Evolutionary conservation across 2,329 filamentous ascomycete species (phyloP).

Genomic region (Fonsecaea erecta): DNA sequence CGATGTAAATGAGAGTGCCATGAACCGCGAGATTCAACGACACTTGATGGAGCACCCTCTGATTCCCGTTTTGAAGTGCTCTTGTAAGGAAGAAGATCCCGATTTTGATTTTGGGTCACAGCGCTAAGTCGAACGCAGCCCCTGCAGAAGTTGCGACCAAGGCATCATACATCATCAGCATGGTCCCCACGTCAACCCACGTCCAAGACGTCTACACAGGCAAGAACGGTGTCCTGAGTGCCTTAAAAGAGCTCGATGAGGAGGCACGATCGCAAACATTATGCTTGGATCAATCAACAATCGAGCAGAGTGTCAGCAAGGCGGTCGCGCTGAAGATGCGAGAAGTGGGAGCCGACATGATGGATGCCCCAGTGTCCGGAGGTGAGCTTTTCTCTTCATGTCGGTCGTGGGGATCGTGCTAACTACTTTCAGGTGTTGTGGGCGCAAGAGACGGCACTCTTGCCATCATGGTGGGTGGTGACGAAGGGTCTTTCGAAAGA

Average conservation of each 20-base stretch:
- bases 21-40: conserved; percentile 6
- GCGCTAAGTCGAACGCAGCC: background rate
- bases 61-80: background rate
- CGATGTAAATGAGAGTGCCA: background rate
- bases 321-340: conserved; percentile 10
- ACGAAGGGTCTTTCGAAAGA: conserved; percentile 4
- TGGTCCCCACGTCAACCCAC: conserved; percentile 9
- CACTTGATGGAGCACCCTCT: conserved; percentile 1
- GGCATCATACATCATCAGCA: conserved; percentile 10
- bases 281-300: conserved; percentile 13
- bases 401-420: background rate
- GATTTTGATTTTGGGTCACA: background rate
- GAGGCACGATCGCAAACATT: conserved; percentile 7
- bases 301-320: conserved; percentile 16
- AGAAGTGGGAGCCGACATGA: conserved; percentile 15
- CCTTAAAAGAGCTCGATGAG: conserved; percentile 5
- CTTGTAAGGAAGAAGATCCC: conserved; percentile 3
- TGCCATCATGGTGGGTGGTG: conserved; percentile 12
- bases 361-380: conserved; percentile 13
- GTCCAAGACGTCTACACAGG: conserved; percentile 12
- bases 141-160: conserved; percentile 6
- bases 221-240: conserved; percentile 10
- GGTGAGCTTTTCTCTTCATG: background rate
- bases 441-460: conserved; percentile 13
- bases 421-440: conserved; percentile 1